Conservation (phyloP, 208 protist genomes). For the Leishmania amazonensis region DNA sequence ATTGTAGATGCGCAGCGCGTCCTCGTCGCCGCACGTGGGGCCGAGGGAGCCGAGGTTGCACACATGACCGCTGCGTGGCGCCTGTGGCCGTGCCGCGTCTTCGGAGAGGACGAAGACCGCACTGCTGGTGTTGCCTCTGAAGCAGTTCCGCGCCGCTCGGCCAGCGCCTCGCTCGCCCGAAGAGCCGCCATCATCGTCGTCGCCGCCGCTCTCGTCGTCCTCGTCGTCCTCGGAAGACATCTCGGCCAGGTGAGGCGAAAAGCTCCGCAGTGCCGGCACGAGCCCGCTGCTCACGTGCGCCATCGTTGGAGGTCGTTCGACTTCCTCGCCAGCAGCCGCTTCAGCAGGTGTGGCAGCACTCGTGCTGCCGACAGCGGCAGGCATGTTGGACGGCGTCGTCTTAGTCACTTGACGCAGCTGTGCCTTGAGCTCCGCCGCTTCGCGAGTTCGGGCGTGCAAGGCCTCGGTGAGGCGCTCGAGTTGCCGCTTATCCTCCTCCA, state of each 20-base stretch:
- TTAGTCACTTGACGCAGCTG: not conserved
- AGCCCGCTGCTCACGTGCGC: constrained; percentile 25
- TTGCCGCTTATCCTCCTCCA: constrained; percentile 3
- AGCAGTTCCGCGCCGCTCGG: not conserved
- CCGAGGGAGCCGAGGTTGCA: constrained; percentile 35
- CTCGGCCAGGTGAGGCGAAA: not conserved
- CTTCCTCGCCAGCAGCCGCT: not conserved
- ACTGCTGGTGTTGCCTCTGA: not conserved
- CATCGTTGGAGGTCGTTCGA: constrained; percentile 28
- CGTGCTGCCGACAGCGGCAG: not conserved
- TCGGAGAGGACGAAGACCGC: not conserved
- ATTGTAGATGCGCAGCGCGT: constrained; percentile 44
- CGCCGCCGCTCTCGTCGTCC: not conserved
- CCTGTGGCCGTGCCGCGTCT: constrained; percentile 19
- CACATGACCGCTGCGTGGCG: constrained; percentile 26
- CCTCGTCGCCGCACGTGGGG: constrained; percentile 28
- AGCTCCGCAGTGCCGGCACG: constrained; percentile 10
- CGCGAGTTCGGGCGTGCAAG: constrained; percentile 13
- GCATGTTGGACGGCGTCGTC: not conserved
- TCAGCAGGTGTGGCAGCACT: not conserved
- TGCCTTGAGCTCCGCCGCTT: constrained; percentile 13
- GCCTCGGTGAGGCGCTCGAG: constrained; percentile 8
- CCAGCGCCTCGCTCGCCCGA: not conserved
- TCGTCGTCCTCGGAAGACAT: constrained; percentile 3
- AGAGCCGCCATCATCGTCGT: not conserved